Conservation (phyloP, 257 asterid genomes). For the Solanum tarijense region DNA sequence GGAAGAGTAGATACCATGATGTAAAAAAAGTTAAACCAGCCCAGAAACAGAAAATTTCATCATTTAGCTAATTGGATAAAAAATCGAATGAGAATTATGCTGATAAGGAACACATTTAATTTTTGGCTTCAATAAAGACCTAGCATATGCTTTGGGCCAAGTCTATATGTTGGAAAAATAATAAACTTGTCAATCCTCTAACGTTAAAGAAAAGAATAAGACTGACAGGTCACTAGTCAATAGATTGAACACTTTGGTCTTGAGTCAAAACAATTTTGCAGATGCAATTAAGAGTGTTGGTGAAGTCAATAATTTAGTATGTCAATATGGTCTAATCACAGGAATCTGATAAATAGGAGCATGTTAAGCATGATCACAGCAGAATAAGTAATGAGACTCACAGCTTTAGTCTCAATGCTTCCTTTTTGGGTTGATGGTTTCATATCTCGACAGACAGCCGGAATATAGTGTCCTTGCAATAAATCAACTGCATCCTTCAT, state of each 20-base stretch:
- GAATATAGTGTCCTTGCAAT: slow-evolving; percentile 63
- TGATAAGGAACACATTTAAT: background rate
- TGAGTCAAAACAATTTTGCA: background rate
- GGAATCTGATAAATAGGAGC: background rate
- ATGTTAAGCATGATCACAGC: background rate
- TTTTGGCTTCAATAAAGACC: background rate
- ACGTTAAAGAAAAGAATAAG: background rate
- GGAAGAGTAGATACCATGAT: background rate
- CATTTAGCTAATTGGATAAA: background rate
- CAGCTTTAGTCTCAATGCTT: slow-evolving; percentile 59
- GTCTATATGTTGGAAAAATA: background rate
- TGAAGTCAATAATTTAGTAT: background rate
- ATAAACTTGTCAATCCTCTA: background rate
- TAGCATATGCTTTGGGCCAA: background rate
- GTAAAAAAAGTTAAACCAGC: background rate
- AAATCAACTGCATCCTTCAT: slow-evolving; percentile 80
- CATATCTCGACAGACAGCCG: slow-evolving; percentile 67
- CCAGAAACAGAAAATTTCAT: background rate
- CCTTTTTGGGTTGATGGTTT: slow-evolving; percentile 41
- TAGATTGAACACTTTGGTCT: background rate
- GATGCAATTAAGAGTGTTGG: background rate
- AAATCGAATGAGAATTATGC: background rate
- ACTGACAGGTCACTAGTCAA: background rate
- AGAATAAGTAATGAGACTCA: slow-evolving; percentile 27
- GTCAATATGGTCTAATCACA: background rate